Evolutionary conservation across 495 filamentous ascomycete genomes (phyloP).

Genomic region (Bombardia bombarda): DNA sequence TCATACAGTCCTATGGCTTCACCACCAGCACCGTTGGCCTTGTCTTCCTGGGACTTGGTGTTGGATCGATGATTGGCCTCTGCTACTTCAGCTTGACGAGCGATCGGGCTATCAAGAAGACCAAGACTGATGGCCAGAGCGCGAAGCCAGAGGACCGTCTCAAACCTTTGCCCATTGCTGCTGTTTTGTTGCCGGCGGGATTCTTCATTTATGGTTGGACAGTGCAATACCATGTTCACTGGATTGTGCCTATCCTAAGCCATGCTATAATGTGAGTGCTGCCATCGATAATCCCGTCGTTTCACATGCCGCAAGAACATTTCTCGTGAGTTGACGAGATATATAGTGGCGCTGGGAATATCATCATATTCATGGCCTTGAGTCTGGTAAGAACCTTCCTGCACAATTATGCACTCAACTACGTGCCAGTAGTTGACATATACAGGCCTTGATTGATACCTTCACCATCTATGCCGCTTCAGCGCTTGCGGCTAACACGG

Average conservation of each 20-base stretch:
- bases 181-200: constrained; percentile 36
- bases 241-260: constrained; percentile 45
- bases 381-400: constrained; percentile 21
- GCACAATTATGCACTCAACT: no score
- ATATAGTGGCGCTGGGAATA: constrained; percentile 29
- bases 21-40: constrained; percentile 27
- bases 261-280: not conserved
- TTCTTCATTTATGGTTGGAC: constrained; percentile 48
- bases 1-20: constrained; percentile 40
- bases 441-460: constrained; percentile 43
- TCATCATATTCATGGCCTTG: constrained; percentile 39
- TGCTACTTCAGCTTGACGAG: constrained; percentile 22
- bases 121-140: not conserved
- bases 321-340: constrained; percentile 13
- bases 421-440: not conserved
- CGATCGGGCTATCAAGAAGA: constrained; percentile 8
- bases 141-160: constrained; percentile 26
- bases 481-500: constrained; percentile 47
- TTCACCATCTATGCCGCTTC: constrained; percentile 56
- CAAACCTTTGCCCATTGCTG: constrained; percentile 27
- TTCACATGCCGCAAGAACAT: no score
- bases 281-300: no score
- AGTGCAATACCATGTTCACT: constrained; percentile 25
- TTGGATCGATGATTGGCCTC: constrained; percentile 29
- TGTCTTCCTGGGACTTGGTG: constrained; percentile 31